Evolutionary conservation across 179 eudicot species (phyloP).

Genomic region (Heliamphora pulchella): DNA sequence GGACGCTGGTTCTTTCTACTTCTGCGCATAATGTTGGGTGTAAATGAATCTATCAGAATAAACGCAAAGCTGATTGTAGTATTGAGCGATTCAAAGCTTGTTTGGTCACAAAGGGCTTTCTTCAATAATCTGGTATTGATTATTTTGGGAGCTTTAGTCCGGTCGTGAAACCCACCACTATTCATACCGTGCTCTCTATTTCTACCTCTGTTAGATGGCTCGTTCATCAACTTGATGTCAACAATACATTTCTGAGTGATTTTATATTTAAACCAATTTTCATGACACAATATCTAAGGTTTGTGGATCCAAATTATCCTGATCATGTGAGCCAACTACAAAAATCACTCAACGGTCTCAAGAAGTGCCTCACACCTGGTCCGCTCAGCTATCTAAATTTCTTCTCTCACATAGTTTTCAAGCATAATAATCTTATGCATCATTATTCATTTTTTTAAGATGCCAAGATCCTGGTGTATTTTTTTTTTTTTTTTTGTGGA

Average conservation of each 20-base stretch:
- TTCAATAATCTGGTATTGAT: background rate
- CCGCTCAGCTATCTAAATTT: background rate
- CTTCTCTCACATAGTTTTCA: background rate
- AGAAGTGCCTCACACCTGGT: background rate
- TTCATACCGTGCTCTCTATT: background rate
- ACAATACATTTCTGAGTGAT: background rate
- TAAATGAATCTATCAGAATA: background rate
- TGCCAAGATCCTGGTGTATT: background rate
- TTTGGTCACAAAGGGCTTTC: background rate
- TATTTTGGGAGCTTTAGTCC: background rate
- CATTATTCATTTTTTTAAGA: background rate
- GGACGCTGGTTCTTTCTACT: background rate
- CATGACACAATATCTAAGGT: background rate
- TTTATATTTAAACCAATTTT: background rate
- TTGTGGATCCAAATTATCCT: background rate
- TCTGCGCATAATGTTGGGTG: background rate
- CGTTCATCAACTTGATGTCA: background rate
- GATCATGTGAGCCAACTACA: background rate
- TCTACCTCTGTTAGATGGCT: background rate
- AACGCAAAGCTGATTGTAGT: background rate
- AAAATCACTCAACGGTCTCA: background rate
- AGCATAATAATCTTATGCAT: background rate
- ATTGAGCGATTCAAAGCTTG: slow-evolving; percentile 1
- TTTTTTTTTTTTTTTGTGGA: background rate
- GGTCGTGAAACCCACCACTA: background rate